These are phyloP conservation scores for Hypoxylon sp. DNA, from an alignment of 2,329 filamentous ascomycete species.

Conservation along the genomic window DNA sequence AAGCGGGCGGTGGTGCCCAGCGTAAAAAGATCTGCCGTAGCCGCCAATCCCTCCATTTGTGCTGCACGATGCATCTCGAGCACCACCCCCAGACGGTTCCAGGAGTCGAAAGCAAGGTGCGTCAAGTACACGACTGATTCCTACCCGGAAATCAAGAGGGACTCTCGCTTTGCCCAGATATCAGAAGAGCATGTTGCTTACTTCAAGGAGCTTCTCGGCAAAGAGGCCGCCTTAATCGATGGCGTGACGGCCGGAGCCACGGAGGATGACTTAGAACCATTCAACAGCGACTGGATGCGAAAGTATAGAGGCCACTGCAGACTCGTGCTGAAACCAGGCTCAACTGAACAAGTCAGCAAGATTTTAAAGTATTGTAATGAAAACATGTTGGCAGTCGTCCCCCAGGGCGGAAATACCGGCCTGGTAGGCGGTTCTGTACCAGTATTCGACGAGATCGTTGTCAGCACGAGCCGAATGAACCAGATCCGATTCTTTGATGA, in stretches of 20 bases:
- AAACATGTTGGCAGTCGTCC: slow-evolving; percentile 90
- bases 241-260: slow-evolving; percentile 78
- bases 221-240: slow-evolving; percentile 84
- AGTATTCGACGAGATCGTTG: slow-evolving; percentile 97
- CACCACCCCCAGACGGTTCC: slow-evolving; percentile 46
- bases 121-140: slow-evolving; percentile 86
- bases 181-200: slow-evolving; percentile 82
- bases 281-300: slow-evolving; percentile 99
- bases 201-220: slow-evolving; percentile 85
- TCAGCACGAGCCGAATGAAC: slow-evolving; percentile 93
- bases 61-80: slow-evolving; percentile 45
- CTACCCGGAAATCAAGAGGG: slow-evolving; percentile 85
- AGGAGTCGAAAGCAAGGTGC: slow-evolving; percentile 41
- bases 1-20: slow-evolving; percentile 44
- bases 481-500: slow-evolving; percentile 91
- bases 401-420: slow-evolving; percentile 96
- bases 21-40: slow-evolving; percentile 34
- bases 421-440: slow-evolving; percentile 95
- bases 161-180: slow-evolving; percentile 79
- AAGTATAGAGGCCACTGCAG: slow-evolving; percentile 94
- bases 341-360: slow-evolving; percentile 88
- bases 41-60: slow-evolving; percentile 18
- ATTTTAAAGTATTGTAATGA: slow-evolving; percentile 96
- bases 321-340: slow-evolving; percentile 86
- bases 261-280: slow-evolving; percentile 85